These are phyloP conservation scores for Malus hybrid DNA, from an alignment of 331 rosid genomes.

Conservation along the genomic window DNA sequence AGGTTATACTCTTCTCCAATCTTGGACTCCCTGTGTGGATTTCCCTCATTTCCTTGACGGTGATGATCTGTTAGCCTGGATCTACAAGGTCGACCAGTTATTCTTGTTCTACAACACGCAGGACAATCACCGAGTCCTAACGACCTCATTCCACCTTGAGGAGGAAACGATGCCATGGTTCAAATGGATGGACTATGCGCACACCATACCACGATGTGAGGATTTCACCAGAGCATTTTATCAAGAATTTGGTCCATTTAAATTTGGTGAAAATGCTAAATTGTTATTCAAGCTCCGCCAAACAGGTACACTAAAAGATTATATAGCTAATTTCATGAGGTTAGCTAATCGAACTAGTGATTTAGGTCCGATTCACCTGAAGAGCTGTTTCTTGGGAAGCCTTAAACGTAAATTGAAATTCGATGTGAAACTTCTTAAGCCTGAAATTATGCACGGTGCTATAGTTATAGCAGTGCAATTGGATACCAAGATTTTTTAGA, in stretches of 20 bases:
- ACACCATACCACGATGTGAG: background rate
- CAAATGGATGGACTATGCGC: background rate
- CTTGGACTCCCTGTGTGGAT: too few species aligned
- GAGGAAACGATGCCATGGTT: background rate
- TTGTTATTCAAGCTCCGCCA: background rate
- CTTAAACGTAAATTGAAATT: background rate
- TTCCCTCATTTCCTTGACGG: too few species aligned
- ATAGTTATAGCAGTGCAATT: background rate
- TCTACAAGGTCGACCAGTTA: too few species aligned
- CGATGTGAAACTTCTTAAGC: background rate
- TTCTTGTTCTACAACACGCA: too few species aligned
- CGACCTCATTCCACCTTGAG: background rate
- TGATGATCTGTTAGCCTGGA: too few species aligned
- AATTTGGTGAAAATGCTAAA: background rate
- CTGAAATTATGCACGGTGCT: background rate
- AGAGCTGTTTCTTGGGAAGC: background rate
- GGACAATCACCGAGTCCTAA: rapidly evolving
- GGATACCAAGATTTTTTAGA: rapidly evolving
- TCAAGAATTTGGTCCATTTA: background rate
- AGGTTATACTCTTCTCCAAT: too few species aligned
- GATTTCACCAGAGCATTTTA: background rate
- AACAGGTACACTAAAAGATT: background rate
- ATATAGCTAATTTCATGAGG: background rate
- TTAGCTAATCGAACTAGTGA: background rate
- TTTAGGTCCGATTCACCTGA: rapidly evolving